These are phyloP conservation scores for Ampelocalamus luodianensis DNA, from an alignment of 176 grass and related monocot species.

Conservation along the genomic window DNA sequence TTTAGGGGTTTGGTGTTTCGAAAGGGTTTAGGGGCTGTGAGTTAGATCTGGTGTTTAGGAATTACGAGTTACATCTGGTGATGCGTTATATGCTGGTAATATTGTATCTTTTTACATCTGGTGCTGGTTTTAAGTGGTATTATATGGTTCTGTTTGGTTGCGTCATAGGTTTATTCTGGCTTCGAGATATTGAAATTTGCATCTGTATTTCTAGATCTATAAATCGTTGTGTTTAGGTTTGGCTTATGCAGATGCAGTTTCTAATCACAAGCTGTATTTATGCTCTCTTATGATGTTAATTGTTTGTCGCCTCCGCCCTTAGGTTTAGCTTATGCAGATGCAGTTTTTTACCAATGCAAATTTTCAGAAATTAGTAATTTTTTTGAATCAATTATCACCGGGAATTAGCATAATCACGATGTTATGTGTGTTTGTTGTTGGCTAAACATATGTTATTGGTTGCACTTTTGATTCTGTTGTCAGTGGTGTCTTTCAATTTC, in stretches of 20 bases:
- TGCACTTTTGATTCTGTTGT: not conserved
- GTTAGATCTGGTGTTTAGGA: not conserved
- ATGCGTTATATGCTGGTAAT: not conserved
- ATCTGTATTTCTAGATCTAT: constrained; percentile 3
- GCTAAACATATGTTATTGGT: not conserved
- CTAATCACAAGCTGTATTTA: not conserved
- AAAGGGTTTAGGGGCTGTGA: not conserved
- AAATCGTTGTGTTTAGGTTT: not conserved
- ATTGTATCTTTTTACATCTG: not conserved
- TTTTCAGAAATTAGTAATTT: not conserved
- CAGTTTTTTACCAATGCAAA: not conserved
- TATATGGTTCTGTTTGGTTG: not conserved
- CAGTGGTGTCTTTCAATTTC: too few species aligned
- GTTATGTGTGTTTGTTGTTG: not conserved
- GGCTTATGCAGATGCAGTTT: not conserved
- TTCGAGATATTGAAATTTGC: not conserved
- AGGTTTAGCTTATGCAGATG: not conserved
- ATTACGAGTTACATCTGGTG: not conserved
- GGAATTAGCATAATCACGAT: not conserved
- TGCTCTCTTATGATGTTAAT: not conserved
- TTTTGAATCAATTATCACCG: not conserved
- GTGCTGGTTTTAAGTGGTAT: not conserved
- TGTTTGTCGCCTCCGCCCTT: not conserved
- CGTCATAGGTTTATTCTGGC: not conserved
- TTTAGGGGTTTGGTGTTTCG: not conserved